Conservation (phyloP, 2,329 filamentous ascomycete species). For the Diplodia corticola region DNA sequence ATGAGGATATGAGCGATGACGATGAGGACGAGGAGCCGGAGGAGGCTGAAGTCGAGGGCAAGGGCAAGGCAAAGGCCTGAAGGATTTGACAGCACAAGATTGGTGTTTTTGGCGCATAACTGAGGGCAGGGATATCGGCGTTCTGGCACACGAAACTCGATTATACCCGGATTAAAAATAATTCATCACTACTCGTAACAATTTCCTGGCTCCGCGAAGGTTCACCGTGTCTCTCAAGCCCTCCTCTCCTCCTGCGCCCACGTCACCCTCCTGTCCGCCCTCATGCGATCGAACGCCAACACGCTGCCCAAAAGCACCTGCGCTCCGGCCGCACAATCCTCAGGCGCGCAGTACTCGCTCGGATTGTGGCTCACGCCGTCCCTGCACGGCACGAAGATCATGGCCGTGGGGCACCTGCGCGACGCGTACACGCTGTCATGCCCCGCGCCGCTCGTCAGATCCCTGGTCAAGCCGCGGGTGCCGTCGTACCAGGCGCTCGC, state of each 20-base stretch:
- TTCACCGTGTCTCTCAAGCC: slow-evolving; percentile 19
- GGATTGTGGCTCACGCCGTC: slow-evolving; percentile 44
- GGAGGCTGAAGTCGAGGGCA: slow-evolving; percentile 44
- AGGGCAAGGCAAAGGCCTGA: slow-evolving; percentile 39
- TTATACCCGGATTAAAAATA: slow-evolving; percentile 5
- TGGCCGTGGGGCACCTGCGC: slow-evolving; percentile 46
- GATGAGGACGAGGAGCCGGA: slow-evolving; percentile 46
- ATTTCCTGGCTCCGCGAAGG: too few species aligned
- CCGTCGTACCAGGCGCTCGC: slow-evolving; percentile 55
- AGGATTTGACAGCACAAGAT: neutral
- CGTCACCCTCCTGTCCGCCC: slow-evolving; percentile 35
- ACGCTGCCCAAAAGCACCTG: slow-evolving; percentile 41
- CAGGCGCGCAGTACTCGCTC: slow-evolving; percentile 36
- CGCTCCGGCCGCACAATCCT: slow-evolving; percentile 41
- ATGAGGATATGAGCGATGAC: slow-evolving; percentile 57
- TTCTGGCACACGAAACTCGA: neutral
- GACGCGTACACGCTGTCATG: slow-evolving; percentile 56
- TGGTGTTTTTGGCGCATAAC: neutral
- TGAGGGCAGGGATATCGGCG: neutral
- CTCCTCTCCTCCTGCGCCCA: slow-evolving; percentile 24
- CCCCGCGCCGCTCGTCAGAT: slow-evolving; percentile 65
- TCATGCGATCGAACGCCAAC: slow-evolving; percentile 50
- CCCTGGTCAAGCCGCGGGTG: slow-evolving; percentile 59
- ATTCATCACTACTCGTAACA: neutral
- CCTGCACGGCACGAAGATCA: slow-evolving; percentile 43